These are phyloP conservation scores for Rauvolfia tetraphylla DNA, from an alignment of 257 asterid species.

Conservation along the genomic window DNA sequence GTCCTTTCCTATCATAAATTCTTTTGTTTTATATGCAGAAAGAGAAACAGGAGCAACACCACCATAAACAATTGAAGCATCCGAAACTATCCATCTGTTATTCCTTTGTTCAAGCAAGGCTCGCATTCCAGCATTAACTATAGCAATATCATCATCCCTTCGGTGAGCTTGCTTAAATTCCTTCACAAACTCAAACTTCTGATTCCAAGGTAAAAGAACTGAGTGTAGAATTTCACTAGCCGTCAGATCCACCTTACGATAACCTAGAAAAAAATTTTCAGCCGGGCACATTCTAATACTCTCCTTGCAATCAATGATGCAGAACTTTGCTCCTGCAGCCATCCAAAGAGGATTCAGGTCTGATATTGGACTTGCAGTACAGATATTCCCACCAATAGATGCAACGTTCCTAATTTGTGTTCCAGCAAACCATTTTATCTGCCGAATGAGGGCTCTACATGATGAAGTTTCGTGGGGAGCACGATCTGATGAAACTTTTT, in stretches of 20 bases:
- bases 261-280: conserved; percentile 68
- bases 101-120: conserved; percentile 56
- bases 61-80: conserved; percentile 73
- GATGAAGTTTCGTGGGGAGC: conserved; percentile 64
- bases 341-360: conserved; percentile 96
- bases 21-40: conserved; percentile 47
- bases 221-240: conserved; percentile 72
- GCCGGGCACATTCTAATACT: conserved; percentile 59
- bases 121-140: conserved; percentile 95
- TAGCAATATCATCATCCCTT: conserved; percentile 95
- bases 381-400: conserved; percentile 92
- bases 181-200: conserved; percentile 61
- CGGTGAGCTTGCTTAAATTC: conserved; percentile 95
- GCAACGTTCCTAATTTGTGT: conserved; percentile 81
- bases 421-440: conserved; percentile 96
- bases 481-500: conserved; percentile 40
- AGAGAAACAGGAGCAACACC: conserved; percentile 91
- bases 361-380: conserved; percentile 98
- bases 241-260: conserved; percentile 80
- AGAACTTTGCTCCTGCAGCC: conserved; percentile 74
- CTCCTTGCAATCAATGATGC: conserved; percentile 59
- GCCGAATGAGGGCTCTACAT: conserved; percentile 71
- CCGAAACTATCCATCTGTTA: conserved; percentile 65
- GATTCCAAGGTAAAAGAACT: conserved; percentile 81
- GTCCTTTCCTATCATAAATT: conserved; percentile 60